Evolutionary conservation across 2,329 filamentous ascomycete genomes (phyloP).

Genomic region (Bipolaris cookei): DNA sequence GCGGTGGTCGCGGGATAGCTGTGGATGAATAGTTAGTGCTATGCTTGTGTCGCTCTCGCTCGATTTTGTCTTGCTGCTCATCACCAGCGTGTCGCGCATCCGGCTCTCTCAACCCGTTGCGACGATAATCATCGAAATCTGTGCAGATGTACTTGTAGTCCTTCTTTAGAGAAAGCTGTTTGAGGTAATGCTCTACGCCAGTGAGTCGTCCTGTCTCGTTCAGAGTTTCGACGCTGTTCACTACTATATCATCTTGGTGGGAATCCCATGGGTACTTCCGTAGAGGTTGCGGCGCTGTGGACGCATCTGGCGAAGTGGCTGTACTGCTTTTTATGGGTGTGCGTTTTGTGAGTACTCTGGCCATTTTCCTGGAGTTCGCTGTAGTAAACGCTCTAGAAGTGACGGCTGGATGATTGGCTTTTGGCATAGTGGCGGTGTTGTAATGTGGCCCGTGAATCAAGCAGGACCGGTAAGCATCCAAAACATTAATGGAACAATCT

Average conservation of each 20-base stretch:
- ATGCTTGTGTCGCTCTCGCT: neutral
- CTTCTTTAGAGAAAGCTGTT: conserved; percentile 4
- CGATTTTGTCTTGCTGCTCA: neutral
- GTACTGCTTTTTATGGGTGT: neutral
- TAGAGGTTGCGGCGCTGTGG: neutral
- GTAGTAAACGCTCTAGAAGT: neutral
- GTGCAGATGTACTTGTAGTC: conserved; percentile 4
- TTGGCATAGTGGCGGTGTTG: neutral
- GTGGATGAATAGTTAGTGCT: no score
- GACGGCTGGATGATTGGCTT: neutral
- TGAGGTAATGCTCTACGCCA: conserved; percentile 16
- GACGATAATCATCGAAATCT: neutral
- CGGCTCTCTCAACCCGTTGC: neutral
- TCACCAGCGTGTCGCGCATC: neutral
- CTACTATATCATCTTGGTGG: conserved; percentile 21
- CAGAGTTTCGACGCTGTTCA: conserved; percentile 23
- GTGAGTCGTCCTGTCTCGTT: neutral
- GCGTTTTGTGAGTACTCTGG: neutral
- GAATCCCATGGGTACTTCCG: conserved; percentile 18
- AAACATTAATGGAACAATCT: neutral
- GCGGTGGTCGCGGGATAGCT: neutral
- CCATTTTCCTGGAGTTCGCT: neutral
- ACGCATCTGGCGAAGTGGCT: neutral
- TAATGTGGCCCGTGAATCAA: no score
- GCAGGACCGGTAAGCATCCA: no score